Conservation (phyloP, 1,284 basidiomycete genomes). For the Veloporphyrellus conicus region DNA sequence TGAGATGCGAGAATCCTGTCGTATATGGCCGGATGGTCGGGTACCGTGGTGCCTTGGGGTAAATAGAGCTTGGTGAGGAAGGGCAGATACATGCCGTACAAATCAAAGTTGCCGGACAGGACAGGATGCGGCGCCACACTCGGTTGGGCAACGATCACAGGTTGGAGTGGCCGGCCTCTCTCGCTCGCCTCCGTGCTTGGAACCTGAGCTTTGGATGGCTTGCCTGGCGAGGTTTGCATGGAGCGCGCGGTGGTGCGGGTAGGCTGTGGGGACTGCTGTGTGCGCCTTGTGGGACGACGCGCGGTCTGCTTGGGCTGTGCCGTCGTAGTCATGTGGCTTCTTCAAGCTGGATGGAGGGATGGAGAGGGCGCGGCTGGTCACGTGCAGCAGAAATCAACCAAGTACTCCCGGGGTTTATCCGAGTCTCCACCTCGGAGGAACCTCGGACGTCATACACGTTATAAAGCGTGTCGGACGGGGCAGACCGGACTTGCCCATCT, state of each 20-base stretch:
- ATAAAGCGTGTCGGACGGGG: too few species aligned
- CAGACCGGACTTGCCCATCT: neutral
- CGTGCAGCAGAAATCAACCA: too few species aligned
- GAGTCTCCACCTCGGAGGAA: slow-evolving; percentile 18
- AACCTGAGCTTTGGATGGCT: slow-evolving; percentile 5
- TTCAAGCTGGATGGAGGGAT: slow-evolving; percentile 21
- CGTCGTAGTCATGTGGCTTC: slow-evolving; percentile 12
- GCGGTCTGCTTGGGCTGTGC: slow-evolving; percentile 5
- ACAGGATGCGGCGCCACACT: neutral
- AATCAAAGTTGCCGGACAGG: slow-evolving; percentile 38
- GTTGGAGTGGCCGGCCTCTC: slow-evolving; percentile 7
- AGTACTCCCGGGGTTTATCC: too few species aligned
- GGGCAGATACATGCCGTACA: slow-evolving; percentile 38
- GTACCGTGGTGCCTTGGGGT: slow-evolving; percentile 25
- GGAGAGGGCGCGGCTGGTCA: slow-evolving; percentile 1
- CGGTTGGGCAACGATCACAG: slow-evolving; percentile 7
- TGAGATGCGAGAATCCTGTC: slow-evolving; percentile 37
- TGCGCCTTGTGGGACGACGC: slow-evolving; percentile 21
- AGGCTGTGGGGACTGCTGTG: slow-evolving; percentile 11
- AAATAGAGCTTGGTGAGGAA: slow-evolving; percentile 34
- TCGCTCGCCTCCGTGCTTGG: slow-evolving; percentile 1
- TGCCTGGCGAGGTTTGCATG: slow-evolving; percentile 12
- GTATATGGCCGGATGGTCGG: slow-evolving; percentile 34
- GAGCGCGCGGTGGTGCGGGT: slow-evolving; percentile 2
- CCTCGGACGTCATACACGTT: slow-evolving; percentile 21